Percentiles rank a stretch among this genome's conserved stretches.
Evolutionary conservation across 768 basidiomycete genomes (phyloP).

Genomic region (Leccinum truebloodii): DNA sequence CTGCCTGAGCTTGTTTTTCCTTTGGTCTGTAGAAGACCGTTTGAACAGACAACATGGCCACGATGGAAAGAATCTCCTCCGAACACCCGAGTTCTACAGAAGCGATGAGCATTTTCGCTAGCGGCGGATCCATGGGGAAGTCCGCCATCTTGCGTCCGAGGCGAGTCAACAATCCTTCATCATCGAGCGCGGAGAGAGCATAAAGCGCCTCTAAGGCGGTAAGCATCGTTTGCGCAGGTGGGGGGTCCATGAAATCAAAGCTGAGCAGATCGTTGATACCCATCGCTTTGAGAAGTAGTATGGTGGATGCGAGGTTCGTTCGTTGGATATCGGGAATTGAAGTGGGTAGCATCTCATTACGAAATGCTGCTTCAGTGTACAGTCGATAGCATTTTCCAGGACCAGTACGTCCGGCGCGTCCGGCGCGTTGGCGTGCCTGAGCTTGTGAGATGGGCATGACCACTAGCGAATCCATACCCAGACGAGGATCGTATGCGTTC

Average conservation of each 20-base stretch:
- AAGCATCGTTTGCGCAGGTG: slow-evolving; percentile 94
- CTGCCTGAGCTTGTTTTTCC: slow-evolving; percentile 98
- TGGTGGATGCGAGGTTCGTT: slow-evolving; percentile 89
- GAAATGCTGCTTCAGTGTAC: slow-evolving; percentile 96
- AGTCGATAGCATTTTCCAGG: slow-evolving; percentile 98
- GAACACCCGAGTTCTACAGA: slow-evolving; percentile 98
- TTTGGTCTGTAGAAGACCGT: slow-evolving; percentile 99
- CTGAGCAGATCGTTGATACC: slow-evolving; percentile 96
- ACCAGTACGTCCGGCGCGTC: slow-evolving; percentile 96
- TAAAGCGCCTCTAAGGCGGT: slow-evolving; percentile 94
- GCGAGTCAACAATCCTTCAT: slow-evolving; percentile 92
- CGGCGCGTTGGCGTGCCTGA: slow-evolving; percentile 92
- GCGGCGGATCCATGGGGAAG: slow-evolving; percentile 95
- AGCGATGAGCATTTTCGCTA: slow-evolving; percentile 98
- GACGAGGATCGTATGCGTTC: slow-evolving; percentile 94
- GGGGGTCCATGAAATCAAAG: slow-evolving; percentile 99
- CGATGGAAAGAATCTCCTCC: slow-evolving; percentile 95
- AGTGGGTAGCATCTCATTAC: slow-evolving; percentile 98
- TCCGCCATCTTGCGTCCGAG: slow-evolving; percentile 99
- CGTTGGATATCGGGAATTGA: slow-evolving; percentile 98
- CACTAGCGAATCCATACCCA: slow-evolving; percentile 98
- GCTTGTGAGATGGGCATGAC: slow-evolving; percentile 99
- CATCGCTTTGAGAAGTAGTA: slow-evolving; percentile 97
- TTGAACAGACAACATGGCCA: slow-evolving; percentile 97
- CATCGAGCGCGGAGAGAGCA: slow-evolving; percentile 93